Conservation (phyloP, 2,329 filamentous ascomycete species). For the Fusarium acutatum region DNA sequence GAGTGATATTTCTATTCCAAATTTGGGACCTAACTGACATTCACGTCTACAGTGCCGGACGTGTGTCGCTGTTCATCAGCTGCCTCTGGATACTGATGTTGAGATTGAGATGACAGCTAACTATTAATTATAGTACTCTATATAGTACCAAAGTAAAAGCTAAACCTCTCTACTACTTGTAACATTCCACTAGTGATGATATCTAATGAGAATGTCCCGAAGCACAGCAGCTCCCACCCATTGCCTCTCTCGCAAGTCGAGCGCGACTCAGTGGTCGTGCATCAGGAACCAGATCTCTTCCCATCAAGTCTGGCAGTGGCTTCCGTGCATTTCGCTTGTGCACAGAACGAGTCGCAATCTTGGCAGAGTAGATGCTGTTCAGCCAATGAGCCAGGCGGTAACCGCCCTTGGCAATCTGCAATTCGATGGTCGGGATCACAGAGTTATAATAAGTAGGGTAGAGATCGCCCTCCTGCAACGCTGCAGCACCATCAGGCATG, state of each 20-base stretch:
- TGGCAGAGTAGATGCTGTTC: conserved; percentile 1
- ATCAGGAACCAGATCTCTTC: background rate
- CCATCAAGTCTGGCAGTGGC: background rate
- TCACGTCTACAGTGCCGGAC: background rate
- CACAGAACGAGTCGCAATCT: background rate
- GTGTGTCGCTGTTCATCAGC: background rate
- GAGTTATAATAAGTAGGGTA: background rate
- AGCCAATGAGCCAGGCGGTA: conserved; percentile 1
- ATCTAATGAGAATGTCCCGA: background rate
- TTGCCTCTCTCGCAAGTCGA: background rate
- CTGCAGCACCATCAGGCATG: background rate
- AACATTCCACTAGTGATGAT: too few relatives aligned
- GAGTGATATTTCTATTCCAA: too few relatives aligned
- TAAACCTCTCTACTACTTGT: too few relatives aligned
- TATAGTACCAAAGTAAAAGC: too few relatives aligned
- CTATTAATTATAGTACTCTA: background rate
- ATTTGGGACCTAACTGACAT: too few relatives aligned
- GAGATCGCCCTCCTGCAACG: background rate
- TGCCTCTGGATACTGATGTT: background rate
- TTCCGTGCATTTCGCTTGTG: background rate
- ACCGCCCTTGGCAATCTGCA: background rate
- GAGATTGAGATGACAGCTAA: conserved; percentile 10
- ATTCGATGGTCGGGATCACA: background rate
- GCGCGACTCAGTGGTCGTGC: background rate
- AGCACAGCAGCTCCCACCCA: background rate